Percentiles rank a stretch among this genome's conserved stretches.
Conservation (phyloP, 73 alveolate genomes). For the Stentor roeselii region DNA sequence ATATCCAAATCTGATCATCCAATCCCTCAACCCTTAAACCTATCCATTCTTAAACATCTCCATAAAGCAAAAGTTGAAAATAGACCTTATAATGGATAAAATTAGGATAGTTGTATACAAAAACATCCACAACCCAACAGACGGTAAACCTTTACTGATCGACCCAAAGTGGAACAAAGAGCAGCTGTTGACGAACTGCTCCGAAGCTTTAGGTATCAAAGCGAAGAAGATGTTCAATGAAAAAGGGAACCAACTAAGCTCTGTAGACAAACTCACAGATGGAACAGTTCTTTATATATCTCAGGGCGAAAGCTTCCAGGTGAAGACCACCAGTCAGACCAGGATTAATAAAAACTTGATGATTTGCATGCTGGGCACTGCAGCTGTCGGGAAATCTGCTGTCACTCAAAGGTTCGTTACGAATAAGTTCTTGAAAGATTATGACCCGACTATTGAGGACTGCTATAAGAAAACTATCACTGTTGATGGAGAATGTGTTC, state of each 20-base stretch:
- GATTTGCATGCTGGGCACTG: conserved; percentile 35
- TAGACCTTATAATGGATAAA: too few species aligned
- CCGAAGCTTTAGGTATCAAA: background rate
- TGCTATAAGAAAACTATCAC: background rate
- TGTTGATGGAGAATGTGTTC: background rate
- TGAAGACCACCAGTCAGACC: background rate
- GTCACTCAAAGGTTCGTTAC: conserved; percentile 35
- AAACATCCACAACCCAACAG: background rate
- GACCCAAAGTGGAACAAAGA: background rate
- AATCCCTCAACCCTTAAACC: too few species aligned
- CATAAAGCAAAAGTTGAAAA: too few species aligned
- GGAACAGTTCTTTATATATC: background rate
- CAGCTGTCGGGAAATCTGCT: conserved; percentile 50
- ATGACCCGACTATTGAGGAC: conserved; percentile 25
- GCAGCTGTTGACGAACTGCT: background rate
- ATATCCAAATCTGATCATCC: too few species aligned
- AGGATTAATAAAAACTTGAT: background rate
- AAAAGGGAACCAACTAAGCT: background rate
- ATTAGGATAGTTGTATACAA: background rate
- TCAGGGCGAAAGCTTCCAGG: background rate
- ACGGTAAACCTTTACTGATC: background rate
- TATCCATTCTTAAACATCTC: too few species aligned
- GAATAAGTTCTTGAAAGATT: conserved; percentile 41
- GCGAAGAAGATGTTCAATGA: background rate
- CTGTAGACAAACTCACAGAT: background rate